Conservation (phyloP, 2,329 filamentous ascomycete genomes). For the Penicillium brevicompactum region DNA sequence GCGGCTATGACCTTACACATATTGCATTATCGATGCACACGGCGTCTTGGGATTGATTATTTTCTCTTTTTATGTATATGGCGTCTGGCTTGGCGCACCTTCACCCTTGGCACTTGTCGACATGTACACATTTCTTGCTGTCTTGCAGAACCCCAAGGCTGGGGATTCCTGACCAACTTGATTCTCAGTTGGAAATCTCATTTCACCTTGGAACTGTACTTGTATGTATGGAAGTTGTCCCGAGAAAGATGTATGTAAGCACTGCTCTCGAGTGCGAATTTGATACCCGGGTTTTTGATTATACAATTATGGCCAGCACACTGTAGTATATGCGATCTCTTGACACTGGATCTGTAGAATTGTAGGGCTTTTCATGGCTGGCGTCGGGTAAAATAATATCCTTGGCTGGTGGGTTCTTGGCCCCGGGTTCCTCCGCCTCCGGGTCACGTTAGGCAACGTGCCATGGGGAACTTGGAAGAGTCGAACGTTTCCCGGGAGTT, state of each 20-base stretch:
- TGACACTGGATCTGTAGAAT: background rate
- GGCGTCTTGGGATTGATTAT: constrained; percentile 12
- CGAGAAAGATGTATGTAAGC: constrained; percentile 11
- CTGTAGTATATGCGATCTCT: background rate
- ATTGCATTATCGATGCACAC: constrained; percentile 12
- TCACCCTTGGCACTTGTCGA: constrained; percentile 1
- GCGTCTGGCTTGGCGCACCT: constrained; percentile 11
- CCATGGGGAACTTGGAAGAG: background rate
- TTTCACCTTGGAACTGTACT: constrained; percentile 13
- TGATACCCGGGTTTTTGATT: constrained; percentile 18
- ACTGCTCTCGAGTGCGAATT: constrained; percentile 14
- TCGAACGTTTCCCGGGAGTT: background rate
- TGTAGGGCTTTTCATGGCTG: background rate
- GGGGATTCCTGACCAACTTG: background rate
- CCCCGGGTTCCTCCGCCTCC: background rate
- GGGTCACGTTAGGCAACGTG: background rate
- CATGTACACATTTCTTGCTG: constrained; percentile 4
- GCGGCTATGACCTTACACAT: constrained; percentile 16
- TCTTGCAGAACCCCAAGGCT: constrained; percentile 13
- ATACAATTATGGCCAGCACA: background rate
- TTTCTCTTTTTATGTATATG: constrained; percentile 11
- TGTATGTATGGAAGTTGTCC: constrained; percentile 17
- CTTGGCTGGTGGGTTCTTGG: background rate
- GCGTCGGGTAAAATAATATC: background rate
- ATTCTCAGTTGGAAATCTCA: background rate